These are phyloP conservation scores for Venturia asperata DNA, from an alignment of 2,329 filamentous ascomycete genomes.

Conservation along the genomic window DNA sequence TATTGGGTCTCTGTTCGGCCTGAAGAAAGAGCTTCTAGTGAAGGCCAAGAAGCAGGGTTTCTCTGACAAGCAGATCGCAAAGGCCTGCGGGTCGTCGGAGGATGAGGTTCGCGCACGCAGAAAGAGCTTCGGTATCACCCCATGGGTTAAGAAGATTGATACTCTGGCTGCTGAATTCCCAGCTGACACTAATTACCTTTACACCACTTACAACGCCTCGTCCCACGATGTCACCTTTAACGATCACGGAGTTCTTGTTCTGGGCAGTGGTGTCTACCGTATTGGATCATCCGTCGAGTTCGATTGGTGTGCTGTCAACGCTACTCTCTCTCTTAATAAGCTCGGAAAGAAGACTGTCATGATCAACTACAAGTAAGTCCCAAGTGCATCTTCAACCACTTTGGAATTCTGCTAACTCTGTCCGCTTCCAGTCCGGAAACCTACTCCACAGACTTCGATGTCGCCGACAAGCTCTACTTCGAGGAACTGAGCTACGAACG, in stretches of 20 bases:
- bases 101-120: slow-evolving; percentile 81
- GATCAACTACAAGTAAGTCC: slow-evolving; percentile 56
- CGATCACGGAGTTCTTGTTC: slow-evolving; percentile 80
- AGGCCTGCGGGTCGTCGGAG: slow-evolving; percentile 76
- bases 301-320: slow-evolving; percentile 95
- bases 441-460: slow-evolving; percentile 65
- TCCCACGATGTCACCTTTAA: slow-evolving; percentile 91
- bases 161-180: slow-evolving; percentile 96
- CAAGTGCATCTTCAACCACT: no score
- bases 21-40: slow-evolving; percentile 81
- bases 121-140: slow-evolving; percentile 78
- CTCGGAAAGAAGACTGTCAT: slow-evolving; percentile 97
- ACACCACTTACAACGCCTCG: slow-evolving; percentile 95
- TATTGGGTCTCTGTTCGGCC: slow-evolving; percentile 69
- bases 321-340: slow-evolving; percentile 70
- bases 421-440: not conserved
- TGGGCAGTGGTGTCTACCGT: slow-evolving; percentile 93
- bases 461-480: slow-evolving; percentile 88
- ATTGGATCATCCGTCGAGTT: slow-evolving; percentile 98
- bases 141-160: slow-evolving; percentile 98
- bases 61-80: slow-evolving; percentile 90
- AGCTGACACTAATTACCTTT: slow-evolving; percentile 89
- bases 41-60: slow-evolving; percentile 98
- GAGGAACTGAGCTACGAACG: slow-evolving; percentile 95
- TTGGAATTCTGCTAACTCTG: no score